Percentiles rank a stretch among this genome's conserved stretches.
Evolutionary conservation across 805 yeast genomes (phyloP).

Genomic region (Wickerhamiella hasegawae): DNA sequence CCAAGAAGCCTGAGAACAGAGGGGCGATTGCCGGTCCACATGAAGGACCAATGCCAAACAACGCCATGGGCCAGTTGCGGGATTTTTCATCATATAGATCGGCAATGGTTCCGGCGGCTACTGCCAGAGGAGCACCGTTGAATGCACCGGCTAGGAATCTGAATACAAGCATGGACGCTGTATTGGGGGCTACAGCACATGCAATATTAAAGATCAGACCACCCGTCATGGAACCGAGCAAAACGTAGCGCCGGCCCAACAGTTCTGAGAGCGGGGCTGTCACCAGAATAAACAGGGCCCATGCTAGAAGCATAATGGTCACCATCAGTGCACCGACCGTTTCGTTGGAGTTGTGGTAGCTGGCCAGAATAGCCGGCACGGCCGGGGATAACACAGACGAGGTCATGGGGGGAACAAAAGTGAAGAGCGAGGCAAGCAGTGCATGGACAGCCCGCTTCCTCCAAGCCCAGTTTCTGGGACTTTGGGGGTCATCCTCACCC

Average conservation of each 20-base stretch:
- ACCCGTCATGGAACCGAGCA: slow-evolving; percentile 35
- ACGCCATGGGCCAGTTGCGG: slow-evolving; percentile 40
- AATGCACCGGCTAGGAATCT: slow-evolving; percentile 52
- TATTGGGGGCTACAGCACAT: slow-evolving; percentile 42
- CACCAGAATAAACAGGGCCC: slow-evolving; percentile 52
- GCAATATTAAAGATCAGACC: slow-evolving; percentile 29
- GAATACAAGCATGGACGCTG: slow-evolving; percentile 40
- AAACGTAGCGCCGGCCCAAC: slow-evolving; percentile 43
- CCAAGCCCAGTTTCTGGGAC: slow-evolving; percentile 49
- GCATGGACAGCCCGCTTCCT: slow-evolving; percentile 29
- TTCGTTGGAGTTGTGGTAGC: slow-evolving; percentile 27
- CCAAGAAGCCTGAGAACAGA: slow-evolving; percentile 37
- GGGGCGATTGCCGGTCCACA: slow-evolving; percentile 39
- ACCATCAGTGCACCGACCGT: slow-evolving; percentile 38
- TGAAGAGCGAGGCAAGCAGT: slow-evolving; percentile 34
- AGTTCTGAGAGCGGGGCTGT: slow-evolving; percentile 56
- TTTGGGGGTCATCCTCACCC: slow-evolving; percentile 39
- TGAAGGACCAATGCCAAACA: slow-evolving; percentile 44
- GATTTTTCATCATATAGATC: slow-evolving; percentile 39
- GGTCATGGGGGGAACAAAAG: slow-evolving; percentile 45
- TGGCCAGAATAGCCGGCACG: slow-evolving; percentile 29
- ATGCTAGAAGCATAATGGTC: slow-evolving; percentile 50
- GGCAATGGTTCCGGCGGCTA: slow-evolving; percentile 54
- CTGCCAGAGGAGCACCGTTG: slow-evolving; percentile 51
- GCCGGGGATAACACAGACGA: slow-evolving; percentile 53